Evolutionary conservation across 345 rosid species (phyloP).

Genomic region (Pistacia integerrima): DNA sequence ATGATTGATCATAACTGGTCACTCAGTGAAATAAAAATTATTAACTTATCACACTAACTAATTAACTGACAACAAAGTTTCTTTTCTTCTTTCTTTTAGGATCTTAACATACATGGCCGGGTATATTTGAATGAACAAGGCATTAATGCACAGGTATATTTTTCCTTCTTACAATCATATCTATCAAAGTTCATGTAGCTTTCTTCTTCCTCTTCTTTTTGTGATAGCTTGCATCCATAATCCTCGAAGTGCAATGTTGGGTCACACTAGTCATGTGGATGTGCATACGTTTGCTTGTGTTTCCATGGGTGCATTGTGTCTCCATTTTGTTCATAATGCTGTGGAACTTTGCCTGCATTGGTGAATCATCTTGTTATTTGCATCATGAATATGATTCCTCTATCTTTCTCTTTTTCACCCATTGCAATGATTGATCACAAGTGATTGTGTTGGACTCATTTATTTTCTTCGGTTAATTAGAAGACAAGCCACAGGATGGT

Average conservation of each 20-base stretch:
- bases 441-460: too few relatives aligned
- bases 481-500: too few relatives aligned
- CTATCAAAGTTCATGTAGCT: background rate
- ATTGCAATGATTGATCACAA: too few relatives aligned
- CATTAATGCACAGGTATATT: conserved; percentile 88
- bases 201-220: background rate
- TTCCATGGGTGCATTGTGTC: too few relatives aligned
- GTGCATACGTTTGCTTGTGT: too few relatives aligned
- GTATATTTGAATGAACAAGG: conserved; percentile 89
- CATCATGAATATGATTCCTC: too few relatives aligned
- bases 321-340: too few relatives aligned
- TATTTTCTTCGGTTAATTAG: too few relatives aligned
- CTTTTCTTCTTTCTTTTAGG: conserved; percentile 34
- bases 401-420: too few relatives aligned
- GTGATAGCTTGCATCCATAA: background rate
- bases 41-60: background rate
- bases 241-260: background rate
- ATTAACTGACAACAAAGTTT: background rate
- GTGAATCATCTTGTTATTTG: too few relatives aligned
- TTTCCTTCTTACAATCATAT: conserved; percentile 6
- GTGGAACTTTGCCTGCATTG: too few relatives aligned
- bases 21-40: background rate
- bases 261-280: background rate
- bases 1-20: background rate
- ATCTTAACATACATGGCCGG: conserved; percentile 71